A percentile compares a stretch with the other conserved stretches of the same genome.
These are phyloP conservation scores for Phanerochaete carnosa DNA, from an alignment of 768 basidiomycete genomes.

Conservation along the genomic window DNA sequence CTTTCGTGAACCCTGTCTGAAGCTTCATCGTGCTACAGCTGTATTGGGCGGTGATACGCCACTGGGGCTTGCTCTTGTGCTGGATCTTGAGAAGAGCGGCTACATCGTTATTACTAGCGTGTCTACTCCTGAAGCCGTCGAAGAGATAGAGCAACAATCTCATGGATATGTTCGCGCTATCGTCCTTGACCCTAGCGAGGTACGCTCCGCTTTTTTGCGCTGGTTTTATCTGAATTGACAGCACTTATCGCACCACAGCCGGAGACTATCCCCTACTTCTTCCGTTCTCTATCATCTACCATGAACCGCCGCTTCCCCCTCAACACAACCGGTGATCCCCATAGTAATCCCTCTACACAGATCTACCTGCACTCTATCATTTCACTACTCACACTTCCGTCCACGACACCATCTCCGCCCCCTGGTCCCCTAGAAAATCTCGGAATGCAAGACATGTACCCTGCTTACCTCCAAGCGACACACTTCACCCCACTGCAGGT, in stretches of 20 bases:
- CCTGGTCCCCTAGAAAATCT: slow-evolving; percentile 71
- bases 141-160: slow-evolving; percentile 57
- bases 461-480: slow-evolving; percentile 69
- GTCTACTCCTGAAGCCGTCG: slow-evolving; percentile 60
- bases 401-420: slow-evolving; percentile 28
- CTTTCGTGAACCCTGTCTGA: slow-evolving; percentile 4
- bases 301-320: slow-evolving; percentile 83
- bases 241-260: slow-evolving; percentile 40
- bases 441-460: slow-evolving; percentile 57
- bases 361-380: slow-evolving; percentile 77
- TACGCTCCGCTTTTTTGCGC: slow-evolving; percentile 25
- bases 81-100: slow-evolving; percentile 72
- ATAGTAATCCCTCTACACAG: slow-evolving; percentile 57
- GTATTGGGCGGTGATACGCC: slow-evolving; percentile 80
- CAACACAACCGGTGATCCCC: slow-evolving; percentile 77
- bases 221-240: not conserved
- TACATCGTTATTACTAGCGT: slow-evolving; percentile 86
- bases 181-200: slow-evolving; percentile 78
- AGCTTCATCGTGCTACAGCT: slow-evolving; percentile 38
- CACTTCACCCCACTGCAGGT: slow-evolving; percentile 77
- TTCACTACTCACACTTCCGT: slow-evolving; percentile 63
- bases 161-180: slow-evolving; percentile 80
- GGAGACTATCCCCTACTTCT: slow-evolving; percentile 67
- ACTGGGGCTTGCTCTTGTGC: slow-evolving; percentile 66
- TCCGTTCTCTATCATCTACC: slow-evolving; percentile 77